Evolutionary conservation across 768 basidiomycete species (phyloP).

Genomic region (Podaxis carcinomalis): DNA sequence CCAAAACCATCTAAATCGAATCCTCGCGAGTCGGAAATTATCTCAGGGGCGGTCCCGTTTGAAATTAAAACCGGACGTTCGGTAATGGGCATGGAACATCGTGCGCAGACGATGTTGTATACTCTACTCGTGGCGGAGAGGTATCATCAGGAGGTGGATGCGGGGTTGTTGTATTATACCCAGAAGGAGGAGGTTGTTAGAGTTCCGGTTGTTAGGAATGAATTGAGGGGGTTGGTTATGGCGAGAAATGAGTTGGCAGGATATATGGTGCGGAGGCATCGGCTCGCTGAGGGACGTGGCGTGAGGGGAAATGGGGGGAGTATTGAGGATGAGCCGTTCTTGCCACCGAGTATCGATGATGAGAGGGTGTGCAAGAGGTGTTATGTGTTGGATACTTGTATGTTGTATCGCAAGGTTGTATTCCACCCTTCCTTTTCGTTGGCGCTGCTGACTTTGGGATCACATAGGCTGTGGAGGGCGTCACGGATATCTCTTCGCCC

Average conservation of each 20-base stretch:
- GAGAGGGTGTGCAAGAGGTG: conserved; percentile 75
- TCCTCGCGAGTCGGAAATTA: conserved; percentile 13
- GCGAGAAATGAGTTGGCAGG: conserved; percentile 82
- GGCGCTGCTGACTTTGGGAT: background rate
- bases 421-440: conserved; percentile 3
- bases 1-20: background rate
- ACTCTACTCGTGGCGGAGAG: conserved; percentile 87
- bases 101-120: conserved; percentile 98
- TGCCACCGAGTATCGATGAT: conserved; percentile 87
- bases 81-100: conserved; percentile 78
- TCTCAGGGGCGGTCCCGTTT: conserved; percentile 61
- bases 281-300: conserved; percentile 9
- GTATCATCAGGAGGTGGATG: conserved; percentile 77
- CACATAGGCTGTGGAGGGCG: conserved; percentile 5
- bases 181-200: conserved; percentile 80
- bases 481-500: conserved; percentile 30
- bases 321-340: conserved; percentile 41
- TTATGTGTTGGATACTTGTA: conserved; percentile 81
- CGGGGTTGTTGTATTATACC: conserved; percentile 91
- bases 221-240: conserved; percentile 78
- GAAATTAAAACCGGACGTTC: conserved; percentile 95
- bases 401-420: conserved; percentile 82
- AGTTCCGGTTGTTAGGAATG: conserved; percentile 77
- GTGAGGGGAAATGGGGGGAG: conserved; percentile 15
- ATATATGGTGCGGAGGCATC: conserved; percentile 46